Conservation (phyloP, 2,329 filamentous ascomycete species). For the Fusarium veterinarium region DNA sequence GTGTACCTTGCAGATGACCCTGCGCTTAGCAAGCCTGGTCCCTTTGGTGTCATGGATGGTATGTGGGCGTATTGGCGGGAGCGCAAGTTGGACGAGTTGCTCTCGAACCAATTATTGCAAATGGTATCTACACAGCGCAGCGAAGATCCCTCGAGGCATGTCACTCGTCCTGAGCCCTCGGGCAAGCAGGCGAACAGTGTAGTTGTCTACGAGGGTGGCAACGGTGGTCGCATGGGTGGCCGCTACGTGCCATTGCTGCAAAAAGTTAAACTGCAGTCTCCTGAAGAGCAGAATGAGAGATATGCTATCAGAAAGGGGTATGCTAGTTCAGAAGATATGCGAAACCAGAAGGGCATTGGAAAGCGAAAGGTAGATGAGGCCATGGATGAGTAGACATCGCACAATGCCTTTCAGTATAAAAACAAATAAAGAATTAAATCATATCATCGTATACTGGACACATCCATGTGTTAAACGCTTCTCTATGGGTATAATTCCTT, state of each 20-base stretch:
- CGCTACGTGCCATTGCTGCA: slow-evolving; percentile 67
- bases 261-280: slow-evolving; percentile 60
- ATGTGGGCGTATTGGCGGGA: slow-evolving; percentile 87
- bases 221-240: slow-evolving; percentile 62
- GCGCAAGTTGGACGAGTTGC: slow-evolving; percentile 88
- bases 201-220: slow-evolving; percentile 66
- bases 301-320: slow-evolving; percentile 73
- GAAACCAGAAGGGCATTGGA: slow-evolving; percentile 48
- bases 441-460: slow-evolving; percentile 1
- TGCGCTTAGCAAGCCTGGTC: slow-evolving; percentile 70
- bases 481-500: slow-evolving; percentile 19
- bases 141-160: slow-evolving; percentile 26
- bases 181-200: slow-evolving; percentile 42
- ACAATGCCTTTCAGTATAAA: slow-evolving; percentile 7
- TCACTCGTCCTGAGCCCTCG: slow-evolving; percentile 20
- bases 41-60: slow-evolving; percentile 75
- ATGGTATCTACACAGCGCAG: slow-evolving; percentile 60
- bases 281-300: slow-evolving; percentile 68
- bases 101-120: slow-evolving; percentile 80
- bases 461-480: slow-evolving; percentile 2
- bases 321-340: slow-evolving; percentile 62
- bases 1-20: slow-evolving; percentile 78
- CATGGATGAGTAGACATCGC: slow-evolving; percentile 37
- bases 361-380: slow-evolving; percentile 46
- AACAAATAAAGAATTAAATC: background rate